These are phyloP conservation scores for Ostreobium quekettii DNA, from an alignment of 139 green algal genomes.

Conservation along the genomic window DNA sequence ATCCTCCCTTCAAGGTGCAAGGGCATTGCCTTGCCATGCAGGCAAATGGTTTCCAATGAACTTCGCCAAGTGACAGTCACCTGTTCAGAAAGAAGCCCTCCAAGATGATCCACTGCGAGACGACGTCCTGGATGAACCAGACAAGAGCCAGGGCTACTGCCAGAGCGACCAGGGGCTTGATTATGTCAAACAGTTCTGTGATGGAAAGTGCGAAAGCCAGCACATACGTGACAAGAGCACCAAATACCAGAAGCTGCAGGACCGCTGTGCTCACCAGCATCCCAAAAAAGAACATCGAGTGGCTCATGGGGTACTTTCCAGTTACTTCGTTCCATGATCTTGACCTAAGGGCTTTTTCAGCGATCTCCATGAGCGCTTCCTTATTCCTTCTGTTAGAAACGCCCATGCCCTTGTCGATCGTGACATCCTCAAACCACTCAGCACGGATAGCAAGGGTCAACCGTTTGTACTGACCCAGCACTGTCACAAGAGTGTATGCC, in stretches of 20 bases:
- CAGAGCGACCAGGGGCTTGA: background rate
- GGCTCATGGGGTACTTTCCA: slow-evolving; percentile 5
- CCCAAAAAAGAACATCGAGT: slow-evolving; percentile 15
- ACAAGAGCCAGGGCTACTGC: background rate
- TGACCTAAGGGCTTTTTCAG: background rate
- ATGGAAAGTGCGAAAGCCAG: background rate
- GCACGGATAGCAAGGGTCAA: background rate
- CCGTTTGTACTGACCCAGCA: slow-evolving; percentile 15
- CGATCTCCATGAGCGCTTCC: background rate
- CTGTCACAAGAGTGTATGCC: background rate
- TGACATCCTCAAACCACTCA: background rate
- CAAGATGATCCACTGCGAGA: background rate
- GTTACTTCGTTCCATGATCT: background rate
- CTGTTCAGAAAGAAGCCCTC: background rate
- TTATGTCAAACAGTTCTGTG: background rate
- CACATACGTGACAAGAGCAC: background rate
- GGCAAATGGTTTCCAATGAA: no score
- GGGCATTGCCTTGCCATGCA: no score
- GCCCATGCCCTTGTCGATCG: background rate
- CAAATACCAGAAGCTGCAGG: background rate
- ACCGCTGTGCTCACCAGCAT: slow-evolving; percentile 6
- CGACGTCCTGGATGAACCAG: background rate
- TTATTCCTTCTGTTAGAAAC: background rate
- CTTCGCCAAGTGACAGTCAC: no score
- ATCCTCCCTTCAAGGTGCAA: no score